phyloP scores from a whole-genome alignment of 768 basidiomycete genomes.

The Brasilioporus rufonigricans region DNA sequence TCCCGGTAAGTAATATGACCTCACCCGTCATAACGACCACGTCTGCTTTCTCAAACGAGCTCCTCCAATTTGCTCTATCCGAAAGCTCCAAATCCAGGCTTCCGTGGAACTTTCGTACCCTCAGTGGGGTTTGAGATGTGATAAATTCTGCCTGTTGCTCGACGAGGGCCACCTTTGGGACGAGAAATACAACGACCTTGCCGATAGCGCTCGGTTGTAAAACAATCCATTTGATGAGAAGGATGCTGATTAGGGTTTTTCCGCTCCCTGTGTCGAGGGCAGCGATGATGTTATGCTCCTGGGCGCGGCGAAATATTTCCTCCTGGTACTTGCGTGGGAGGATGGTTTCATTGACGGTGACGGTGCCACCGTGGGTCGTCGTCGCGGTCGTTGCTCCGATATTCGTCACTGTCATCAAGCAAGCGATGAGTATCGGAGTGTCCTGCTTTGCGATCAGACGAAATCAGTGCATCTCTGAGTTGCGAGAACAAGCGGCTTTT shows the following conservation, averaged over 20 bases:
- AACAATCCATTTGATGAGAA: slow-evolving; percentile 75
- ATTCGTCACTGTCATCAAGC: slow-evolving; percentile 27
- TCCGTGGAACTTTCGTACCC: slow-evolving; percentile 68
- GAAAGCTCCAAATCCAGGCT: slow-evolving; percentile 68
- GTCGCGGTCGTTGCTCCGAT: slow-evolving; percentile 16
- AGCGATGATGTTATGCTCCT: slow-evolving; percentile 52
- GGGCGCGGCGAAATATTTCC: slow-evolving; percentile 53
- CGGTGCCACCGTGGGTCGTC: slow-evolving; percentile 24
- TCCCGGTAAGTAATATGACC: slow-evolving; percentile 7
- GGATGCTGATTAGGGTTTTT: slow-evolving; percentile 59
- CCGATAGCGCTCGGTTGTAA: slow-evolving; percentile 45
- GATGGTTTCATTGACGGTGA: slow-evolving; percentile 35
- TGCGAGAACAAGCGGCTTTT: slow-evolving; percentile 10
- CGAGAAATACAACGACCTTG: slow-evolving; percentile 76
- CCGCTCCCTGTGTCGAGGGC: slow-evolving; percentile 59
- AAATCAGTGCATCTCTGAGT: slow-evolving; percentile 24
- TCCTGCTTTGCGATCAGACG: slow-evolving; percentile 9
- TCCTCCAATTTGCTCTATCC: slow-evolving; percentile 63
- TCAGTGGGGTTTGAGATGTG: slow-evolving; percentile 58
- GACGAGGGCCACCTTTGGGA: slow-evolving; percentile 83
- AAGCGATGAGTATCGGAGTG: slow-evolving; percentile 13
- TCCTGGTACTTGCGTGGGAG: slow-evolving; percentile 54
- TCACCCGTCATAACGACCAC: slow-evolving; percentile 86
- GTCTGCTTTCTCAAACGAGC: slow-evolving; percentile 60
- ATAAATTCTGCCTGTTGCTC: slow-evolving; percentile 78